Percentiles rank a stretch among this genome's conserved stretches.
Conservation (phyloP, 305 asterid species). For the Fraxinus baroniana region DNA sequence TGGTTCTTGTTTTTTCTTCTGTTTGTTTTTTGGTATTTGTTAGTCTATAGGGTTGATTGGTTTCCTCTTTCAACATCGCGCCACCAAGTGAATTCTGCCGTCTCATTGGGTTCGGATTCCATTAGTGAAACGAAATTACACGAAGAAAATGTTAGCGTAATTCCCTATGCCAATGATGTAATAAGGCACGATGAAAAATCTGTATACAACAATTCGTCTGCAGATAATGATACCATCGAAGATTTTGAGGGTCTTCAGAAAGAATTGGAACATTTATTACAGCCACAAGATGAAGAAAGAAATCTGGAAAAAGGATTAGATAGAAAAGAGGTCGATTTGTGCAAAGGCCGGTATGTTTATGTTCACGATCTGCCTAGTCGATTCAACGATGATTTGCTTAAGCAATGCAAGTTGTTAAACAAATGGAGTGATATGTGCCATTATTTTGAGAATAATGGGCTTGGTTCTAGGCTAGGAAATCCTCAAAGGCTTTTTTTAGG, state of each 20-base stretch:
- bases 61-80: conserved; percentile 41
- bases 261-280: conserved; percentile 28
- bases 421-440: conserved; percentile 77
- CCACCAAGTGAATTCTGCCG: conserved; percentile 19
- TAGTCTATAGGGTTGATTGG: conserved; percentile 64
- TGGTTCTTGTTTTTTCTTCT: conserved; percentile 51
- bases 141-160: not conserved
- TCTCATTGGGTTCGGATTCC: conserved; percentile 22
- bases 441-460: conserved; percentile 59
- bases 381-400: conserved; percentile 53
- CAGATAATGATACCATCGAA: conserved; percentile 12
- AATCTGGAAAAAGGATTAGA: not conserved
- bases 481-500: conserved; percentile 46
- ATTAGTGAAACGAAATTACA: not conserved
- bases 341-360: conserved; percentile 60
- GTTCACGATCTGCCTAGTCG: conserved; percentile 53
- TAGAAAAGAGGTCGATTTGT: conserved; percentile 8
- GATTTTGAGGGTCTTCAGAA: conserved; percentile 32
- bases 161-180: not conserved
- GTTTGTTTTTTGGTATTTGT: conserved; percentile 64
- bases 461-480: conserved; percentile 64
- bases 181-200: not conserved
- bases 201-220: not conserved
- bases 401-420: conserved; percentile 49
- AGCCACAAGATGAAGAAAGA: conserved; percentile 6